These are phyloP conservation scores for Fusarium bactridioides DNA, from an alignment of 2,329 filamentous ascomycete species.

Conservation along the genomic window DNA sequence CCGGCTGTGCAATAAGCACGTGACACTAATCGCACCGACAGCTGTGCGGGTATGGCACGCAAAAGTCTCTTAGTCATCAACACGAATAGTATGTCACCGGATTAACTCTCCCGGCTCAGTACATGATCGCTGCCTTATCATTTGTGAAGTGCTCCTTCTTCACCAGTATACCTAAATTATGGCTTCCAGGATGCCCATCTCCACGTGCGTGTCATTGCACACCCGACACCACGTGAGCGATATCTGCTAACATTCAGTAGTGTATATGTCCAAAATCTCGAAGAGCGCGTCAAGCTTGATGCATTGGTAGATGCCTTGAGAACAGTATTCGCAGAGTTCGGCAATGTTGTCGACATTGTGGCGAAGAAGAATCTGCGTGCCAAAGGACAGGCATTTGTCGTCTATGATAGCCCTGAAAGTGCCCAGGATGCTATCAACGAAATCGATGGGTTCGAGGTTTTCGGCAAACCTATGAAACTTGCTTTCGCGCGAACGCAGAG, in stretches of 20 bases:
- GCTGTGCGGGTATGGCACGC: too few species aligned
- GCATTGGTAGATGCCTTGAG: slow-evolving; percentile 75
- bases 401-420: slow-evolving; percentile 84
- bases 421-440: slow-evolving; percentile 85
- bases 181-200: slow-evolving; percentile 58
- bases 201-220: slow-evolving; percentile 81
- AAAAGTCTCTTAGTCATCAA: too few species aligned
- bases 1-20: too few species aligned
- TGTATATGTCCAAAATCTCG: slow-evolving; percentile 82
- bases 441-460: slow-evolving; percentile 90
- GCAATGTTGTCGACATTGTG: slow-evolving; percentile 82
- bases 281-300: slow-evolving; percentile 88
- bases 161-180: slow-evolving; percentile 33
- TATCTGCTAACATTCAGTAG: slow-evolving; percentile 54
- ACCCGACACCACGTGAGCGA: slow-evolving; percentile 58
- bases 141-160: not conserved
- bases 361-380: slow-evolving; percentile 90
- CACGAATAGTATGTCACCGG: too few species aligned
- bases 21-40: too few species aligned
- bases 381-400: slow-evolving; percentile 94
- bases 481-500: slow-evolving; percentile 83
- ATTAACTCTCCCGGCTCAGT: too few species aligned
- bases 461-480: slow-evolving; percentile 88
- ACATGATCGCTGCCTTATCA: not conserved
- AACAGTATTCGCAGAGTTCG: slow-evolving; percentile 88